A percentile compares a stretch with the other conserved stretches of the same genome.
Evolutionary conservation across 352 stramenopile species (phyloP).

Genomic region (Lagenidium sp.): DNA sequence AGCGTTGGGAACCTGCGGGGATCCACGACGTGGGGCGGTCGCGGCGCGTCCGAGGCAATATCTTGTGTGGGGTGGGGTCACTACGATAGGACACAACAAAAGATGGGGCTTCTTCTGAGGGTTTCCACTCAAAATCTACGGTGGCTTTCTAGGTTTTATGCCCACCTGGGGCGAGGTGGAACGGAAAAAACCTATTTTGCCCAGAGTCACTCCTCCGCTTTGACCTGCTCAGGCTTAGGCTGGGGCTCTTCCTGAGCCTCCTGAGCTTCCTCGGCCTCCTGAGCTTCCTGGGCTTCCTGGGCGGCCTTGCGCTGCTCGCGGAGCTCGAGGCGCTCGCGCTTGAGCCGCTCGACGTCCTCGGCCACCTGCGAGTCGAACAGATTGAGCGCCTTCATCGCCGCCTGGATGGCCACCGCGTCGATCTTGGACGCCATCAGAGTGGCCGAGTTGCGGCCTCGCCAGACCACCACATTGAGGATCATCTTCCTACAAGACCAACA

Average conservation of each 20-base stretch:
- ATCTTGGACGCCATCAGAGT: slow-evolving; percentile 84
- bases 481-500: slow-evolving; percentile 34
- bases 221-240: not conserved
- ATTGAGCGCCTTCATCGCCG: slow-evolving; percentile 81
- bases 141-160: slow-evolving; percentile 10
- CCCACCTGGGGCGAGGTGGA: slow-evolving; percentile 1
- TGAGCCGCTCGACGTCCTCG: slow-evolving; percentile 16
- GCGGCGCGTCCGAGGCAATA: too few species aligned
- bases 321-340: not conserved
- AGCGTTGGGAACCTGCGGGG: too few species aligned
- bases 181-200: slow-evolving; percentile 33
- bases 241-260: slow-evolving; percentile 26
- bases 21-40: too few species aligned
- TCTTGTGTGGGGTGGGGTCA: too few species aligned
- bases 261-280: slow-evolving; percentile 16
- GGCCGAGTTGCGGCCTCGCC: slow-evolving; percentile 79
- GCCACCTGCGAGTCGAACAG: slow-evolving; percentile 46
- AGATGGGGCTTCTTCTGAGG: not conserved
- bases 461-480: slow-evolving; percentile 81
- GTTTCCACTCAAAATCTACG: slow-evolving; percentile 10
- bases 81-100: too few species aligned
- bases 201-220: slow-evolving; percentile 4
- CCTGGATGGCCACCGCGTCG: slow-evolving; percentile 61
- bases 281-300: slow-evolving; percentile 40
- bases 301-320: slow-evolving; percentile 11